phyloP scores from a whole-genome alignment of 805 yeast species.

The Wickerhamomyces hampshirensis region DNA sequence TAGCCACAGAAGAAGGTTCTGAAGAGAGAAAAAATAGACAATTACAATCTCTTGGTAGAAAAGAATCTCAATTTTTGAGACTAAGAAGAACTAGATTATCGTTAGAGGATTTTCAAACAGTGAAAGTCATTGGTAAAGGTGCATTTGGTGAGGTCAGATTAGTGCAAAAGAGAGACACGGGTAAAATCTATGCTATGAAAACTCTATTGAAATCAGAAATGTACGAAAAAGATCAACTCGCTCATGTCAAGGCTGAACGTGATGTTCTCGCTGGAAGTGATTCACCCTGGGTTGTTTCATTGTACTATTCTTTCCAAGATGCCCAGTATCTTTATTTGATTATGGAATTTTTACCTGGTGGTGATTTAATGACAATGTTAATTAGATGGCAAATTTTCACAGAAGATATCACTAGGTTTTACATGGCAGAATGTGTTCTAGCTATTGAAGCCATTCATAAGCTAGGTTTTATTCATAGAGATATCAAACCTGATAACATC shows the following conservation, averaged over 20 bases:
- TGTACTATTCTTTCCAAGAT: slow-evolving; percentile 94
- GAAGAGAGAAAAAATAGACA: slow-evolving; percentile 62
- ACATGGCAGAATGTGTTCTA: slow-evolving; percentile 93
- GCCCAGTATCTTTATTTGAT: slow-evolving; percentile 85
- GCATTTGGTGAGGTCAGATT: slow-evolving; percentile 97
- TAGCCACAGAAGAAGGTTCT: slow-evolving; percentile 66
- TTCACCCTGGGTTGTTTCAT: slow-evolving; percentile 92
- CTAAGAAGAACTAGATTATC: slow-evolving; percentile 87
- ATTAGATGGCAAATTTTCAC: slow-evolving; percentile 91
- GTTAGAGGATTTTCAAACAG: slow-evolving; percentile 91
- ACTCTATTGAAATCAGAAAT: slow-evolving; percentile 81
- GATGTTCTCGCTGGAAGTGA: slow-evolving; percentile 94
- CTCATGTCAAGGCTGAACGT: slow-evolving; percentile 94
- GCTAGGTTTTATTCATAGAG: slow-evolving; percentile 94
- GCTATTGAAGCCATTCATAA: slow-evolving; percentile 93
- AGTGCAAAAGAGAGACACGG: slow-evolving; percentile 90
- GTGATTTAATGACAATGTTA: slow-evolving; percentile 90
- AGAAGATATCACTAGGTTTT: slow-evolving; percentile 94
- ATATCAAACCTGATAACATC: slow-evolving; percentile 95
- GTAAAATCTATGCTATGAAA: slow-evolving; percentile 93
- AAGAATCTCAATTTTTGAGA: slow-evolving; percentile 85
- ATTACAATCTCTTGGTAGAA: slow-evolving; percentile 77
- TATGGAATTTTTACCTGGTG: slow-evolving; percentile 99
- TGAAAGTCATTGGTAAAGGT: slow-evolving; percentile 98
- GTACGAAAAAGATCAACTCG: slow-evolving; percentile 87